Evolutionary conservation across 257 asterid genomes (phyloP).

Genomic region (Jaltomata sinuosa): DNA sequence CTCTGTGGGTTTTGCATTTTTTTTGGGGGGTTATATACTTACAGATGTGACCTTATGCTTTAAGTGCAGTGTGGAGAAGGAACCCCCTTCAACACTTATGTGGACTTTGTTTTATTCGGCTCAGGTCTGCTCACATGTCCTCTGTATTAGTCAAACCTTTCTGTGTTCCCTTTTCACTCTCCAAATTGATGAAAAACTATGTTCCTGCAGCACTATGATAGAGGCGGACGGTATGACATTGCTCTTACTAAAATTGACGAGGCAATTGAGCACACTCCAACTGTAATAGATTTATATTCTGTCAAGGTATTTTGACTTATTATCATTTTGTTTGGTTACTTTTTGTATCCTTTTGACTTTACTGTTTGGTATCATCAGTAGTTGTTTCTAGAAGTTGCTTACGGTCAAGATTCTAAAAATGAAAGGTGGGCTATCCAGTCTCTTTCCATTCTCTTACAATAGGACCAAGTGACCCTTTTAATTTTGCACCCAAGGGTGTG

Average conservation of each 20-base stretch:
- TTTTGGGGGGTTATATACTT: neutral
- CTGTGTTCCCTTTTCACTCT: neutral
- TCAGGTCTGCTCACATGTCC: slow-evolving; percentile 50
- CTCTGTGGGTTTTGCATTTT: neutral
- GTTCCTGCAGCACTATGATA: slow-evolving; percentile 83
- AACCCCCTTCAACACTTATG: slow-evolving; percentile 93
- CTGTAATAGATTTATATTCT: slow-evolving; percentile 91
- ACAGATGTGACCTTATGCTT: neutral
- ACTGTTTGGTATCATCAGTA: neutral
- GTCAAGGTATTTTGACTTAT: slow-evolving; percentile 55
- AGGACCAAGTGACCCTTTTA: neutral
- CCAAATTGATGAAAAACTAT: slow-evolving; percentile 17
- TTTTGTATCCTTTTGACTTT: neutral
- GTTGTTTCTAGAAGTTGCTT: neutral
- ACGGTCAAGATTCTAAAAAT: neutral
- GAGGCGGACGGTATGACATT: slow-evolving; percentile 54
- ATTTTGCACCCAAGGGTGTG: neutral
- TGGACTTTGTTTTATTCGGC: slow-evolving; percentile 92
- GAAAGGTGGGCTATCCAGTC: neutral
- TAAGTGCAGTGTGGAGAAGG: slow-evolving; percentile 62
- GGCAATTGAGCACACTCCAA: slow-evolving; percentile 94
- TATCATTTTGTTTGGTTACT: neutral
- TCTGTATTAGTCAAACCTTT: neutral
- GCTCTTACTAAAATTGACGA: slow-evolving; percentile 77
- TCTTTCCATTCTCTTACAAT: neutral